Base-by-base conservation (phyloP, 2,329 filamentous ascomycete genomes). In the Penicillium brevicompactum region DNA sequence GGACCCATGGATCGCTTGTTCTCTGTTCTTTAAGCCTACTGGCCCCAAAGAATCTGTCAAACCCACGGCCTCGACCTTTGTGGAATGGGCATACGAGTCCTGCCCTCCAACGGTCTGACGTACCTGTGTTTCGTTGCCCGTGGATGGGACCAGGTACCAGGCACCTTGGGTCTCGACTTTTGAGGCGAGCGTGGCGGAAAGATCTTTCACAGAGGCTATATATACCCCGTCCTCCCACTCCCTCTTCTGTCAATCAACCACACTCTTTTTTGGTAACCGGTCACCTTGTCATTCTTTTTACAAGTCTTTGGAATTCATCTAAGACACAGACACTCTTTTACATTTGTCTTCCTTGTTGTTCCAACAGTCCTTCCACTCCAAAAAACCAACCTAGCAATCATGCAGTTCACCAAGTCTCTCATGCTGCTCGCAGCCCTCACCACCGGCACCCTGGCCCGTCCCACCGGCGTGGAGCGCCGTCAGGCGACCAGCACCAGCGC, bases 401-500 rank as follows among this genome's bases (percentile, higher is more conserved):
- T 71, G 69, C 64, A 68, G 27, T 61, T 70, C 63, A 55, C 61
- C 57, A 68, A 67, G 54, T 65, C 68, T 55, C 51, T 70, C 38
- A 45, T 69, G 57, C 65, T 73, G 57, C 65, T 72, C 55, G 67
- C 67, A 62, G 67, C 69, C 49, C 57, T 72, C 32, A 57, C 64
- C 57, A 60, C 65, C 34, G 52, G 64, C 52, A 52, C 63, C 16
- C 41, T 67, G 11, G 64, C 67, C 46, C 61, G 54, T n/a, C 51
- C 51, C 5, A 51, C 64, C 34, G 62, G 52, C 51, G 47, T 61
- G 44, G 53, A 57, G 47, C 57, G 60, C 40, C 61, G 61, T 55
- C 56, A 64, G 38, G 53, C 51, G 11, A 46, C 46, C 9, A 31
- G 47, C 3, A 59, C 50, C 32, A 45, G 55, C 5, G 45, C 61